Percentiles rank a stretch among this genome's conserved stretches.
Conservation (phyloP, 2,329 filamentous ascomycete genomes). For the Penicillium janthinellum region DNA sequence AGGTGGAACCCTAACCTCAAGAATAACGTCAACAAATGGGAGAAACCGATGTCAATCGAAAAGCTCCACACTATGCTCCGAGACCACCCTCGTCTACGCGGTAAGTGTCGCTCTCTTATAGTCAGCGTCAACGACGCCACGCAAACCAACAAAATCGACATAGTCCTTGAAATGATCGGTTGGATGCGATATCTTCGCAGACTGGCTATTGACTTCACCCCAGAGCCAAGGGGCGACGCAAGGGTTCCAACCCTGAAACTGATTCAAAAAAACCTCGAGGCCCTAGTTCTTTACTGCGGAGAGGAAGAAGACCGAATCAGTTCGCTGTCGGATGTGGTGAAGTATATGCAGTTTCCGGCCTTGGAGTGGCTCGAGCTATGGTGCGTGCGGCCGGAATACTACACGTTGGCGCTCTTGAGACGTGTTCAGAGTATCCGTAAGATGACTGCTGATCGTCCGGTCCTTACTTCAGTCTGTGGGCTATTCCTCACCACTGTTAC, state of each 20-base stretch:
- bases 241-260: background rate
- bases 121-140: background rate
- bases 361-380: background rate
- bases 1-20: too few relatives aligned
- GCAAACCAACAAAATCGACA: background rate
- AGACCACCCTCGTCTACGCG: too few relatives aligned
- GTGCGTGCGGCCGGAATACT: background rate
- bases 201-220: background rate
- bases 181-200: background rate
- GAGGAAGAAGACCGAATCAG: background rate
- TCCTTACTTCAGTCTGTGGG: background rate
- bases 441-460: background rate
- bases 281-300: background rate
- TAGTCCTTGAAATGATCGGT: background rate
- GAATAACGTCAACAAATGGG: too few relatives aligned
- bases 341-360: background rate
- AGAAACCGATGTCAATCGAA: too few relatives aligned
- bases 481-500: background rate
- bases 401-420: background rate
- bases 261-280: background rate
- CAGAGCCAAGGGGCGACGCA: background rate
- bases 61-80: too few relatives aligned
- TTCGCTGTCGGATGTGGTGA: background rate
- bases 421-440: background rate
- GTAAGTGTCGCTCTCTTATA: too few relatives aligned